A percentile compares a stretch with the other conserved stretches of the same genome.
Conservation (phyloP, 1,284 basidiomycete species). For the Cryptococcus sp. region DNA sequence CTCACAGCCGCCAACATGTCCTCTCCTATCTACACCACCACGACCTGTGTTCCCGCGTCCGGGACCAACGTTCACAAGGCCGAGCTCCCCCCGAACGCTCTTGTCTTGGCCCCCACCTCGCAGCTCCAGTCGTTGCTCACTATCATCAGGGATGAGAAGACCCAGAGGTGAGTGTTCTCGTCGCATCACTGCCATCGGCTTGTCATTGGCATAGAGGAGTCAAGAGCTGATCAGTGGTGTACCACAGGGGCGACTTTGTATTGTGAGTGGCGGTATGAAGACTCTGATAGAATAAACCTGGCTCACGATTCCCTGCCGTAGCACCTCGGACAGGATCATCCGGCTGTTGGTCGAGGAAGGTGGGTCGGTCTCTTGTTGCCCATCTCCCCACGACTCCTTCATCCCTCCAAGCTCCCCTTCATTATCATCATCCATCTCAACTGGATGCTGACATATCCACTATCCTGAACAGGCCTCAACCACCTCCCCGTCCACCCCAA, state of each 20-base stretch:
- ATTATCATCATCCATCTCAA: too few relatives aligned
- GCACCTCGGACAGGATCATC: conserved; percentile 65
- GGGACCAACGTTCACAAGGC: conserved; percentile 36
- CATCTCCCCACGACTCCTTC: too few relatives aligned
- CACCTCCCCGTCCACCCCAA: conserved; percentile 88
- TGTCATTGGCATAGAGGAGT: neutral
- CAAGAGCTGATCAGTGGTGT: neutral
- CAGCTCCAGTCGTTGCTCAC: conserved; percentile 95
- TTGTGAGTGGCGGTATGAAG: conserved; percentile 58
- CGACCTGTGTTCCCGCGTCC: conserved; percentile 33
- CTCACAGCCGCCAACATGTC: conserved; percentile 7
- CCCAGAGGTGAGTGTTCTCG: conserved; percentile 52
- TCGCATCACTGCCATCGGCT: neutral
- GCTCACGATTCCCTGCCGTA: conserved; percentile 2
- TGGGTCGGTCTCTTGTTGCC: conserved; percentile 19
- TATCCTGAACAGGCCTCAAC: conserved; percentile 69
- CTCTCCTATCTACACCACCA: conserved; percentile 13
- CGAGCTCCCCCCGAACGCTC: conserved; percentile 40
- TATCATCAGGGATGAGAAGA: conserved; percentile 84
- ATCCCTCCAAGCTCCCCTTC: too few relatives aligned
- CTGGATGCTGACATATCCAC: neutral
- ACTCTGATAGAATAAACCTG: neutral
- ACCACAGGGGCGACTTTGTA: conserved; percentile 81
- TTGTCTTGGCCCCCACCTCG: conserved; percentile 58
- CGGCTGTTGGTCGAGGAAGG: conserved; percentile 61